Evolutionary conservation across 768 basidiomycete species (phyloP).

Genomic region (Cystofilobasidium ferigula): DNA sequence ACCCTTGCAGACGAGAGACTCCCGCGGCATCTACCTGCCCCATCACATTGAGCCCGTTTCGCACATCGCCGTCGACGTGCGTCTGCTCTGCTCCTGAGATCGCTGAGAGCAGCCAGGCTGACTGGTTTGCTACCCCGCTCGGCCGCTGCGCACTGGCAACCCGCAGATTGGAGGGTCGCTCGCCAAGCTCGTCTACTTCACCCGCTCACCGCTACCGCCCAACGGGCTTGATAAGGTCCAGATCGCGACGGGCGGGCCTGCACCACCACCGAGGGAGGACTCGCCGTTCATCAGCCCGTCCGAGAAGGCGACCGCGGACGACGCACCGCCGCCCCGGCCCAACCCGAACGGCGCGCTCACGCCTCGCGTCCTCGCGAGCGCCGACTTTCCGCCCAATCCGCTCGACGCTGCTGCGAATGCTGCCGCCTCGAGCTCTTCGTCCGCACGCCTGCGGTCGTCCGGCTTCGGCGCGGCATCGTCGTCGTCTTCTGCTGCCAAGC

Average conservation of each 20-base stretch:
- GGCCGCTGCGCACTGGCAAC: conserved; percentile 13
- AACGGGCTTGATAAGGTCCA: conserved; percentile 7
- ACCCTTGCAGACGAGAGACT: conserved; percentile 64
- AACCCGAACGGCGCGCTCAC: conserved; percentile 66
- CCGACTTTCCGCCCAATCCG: conserved; percentile 5
- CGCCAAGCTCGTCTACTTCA: conserved; percentile 97
- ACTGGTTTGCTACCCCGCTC: not conserved
- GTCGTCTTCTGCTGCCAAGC: conserved; percentile 44
- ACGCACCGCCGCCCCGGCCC: conserved; percentile 31
- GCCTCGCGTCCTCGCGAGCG: conserved; percentile 58
- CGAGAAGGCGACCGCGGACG: conserved; percentile 29
- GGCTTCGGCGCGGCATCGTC: conserved; percentile 30
- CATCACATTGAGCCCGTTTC: conserved; percentile 96
- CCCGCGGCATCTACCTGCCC: conserved; percentile 91
- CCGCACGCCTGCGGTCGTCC: conserved; percentile 33
- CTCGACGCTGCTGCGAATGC: not conserved
- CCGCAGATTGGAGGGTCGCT: conserved; percentile 86
- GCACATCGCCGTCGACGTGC: conserved; percentile 91
- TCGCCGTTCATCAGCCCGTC: conserved; percentile 22
- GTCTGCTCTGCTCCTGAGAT: conserved; percentile 36
- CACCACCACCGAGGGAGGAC: conserved; percentile 18
- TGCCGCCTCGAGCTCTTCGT: not conserved
- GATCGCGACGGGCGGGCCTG: conserved; percentile 26
- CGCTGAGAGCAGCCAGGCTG: not conserved
- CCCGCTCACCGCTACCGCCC: conserved; percentile 54